Evolutionary conservation across 2,329 filamentous ascomycete species (phyloP).

Genomic region (Hypoxylon sp.): DNA sequence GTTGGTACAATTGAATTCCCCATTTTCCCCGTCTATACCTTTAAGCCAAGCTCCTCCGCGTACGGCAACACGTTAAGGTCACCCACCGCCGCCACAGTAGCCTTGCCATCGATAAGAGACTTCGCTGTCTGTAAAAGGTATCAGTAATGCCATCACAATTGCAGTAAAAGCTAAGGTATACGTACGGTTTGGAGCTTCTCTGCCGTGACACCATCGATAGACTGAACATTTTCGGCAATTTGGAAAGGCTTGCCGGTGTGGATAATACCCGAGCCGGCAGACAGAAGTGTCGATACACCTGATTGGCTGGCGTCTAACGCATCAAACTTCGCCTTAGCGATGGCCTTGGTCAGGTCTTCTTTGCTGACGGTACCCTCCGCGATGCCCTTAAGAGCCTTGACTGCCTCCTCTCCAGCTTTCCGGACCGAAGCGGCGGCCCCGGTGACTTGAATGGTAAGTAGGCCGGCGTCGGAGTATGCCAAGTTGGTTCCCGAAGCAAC

Average conservation of each 20-base stretch:
- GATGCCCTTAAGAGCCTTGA: conserved; percentile 85
- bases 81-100: conserved; percentile 88
- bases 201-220: conserved; percentile 82
- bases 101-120: conserved; percentile 87
- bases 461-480: conserved; percentile 93
- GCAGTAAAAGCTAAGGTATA: conserved; percentile 43
- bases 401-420: conserved; percentile 78
- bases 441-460: conserved; percentile 83
- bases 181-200: conserved; percentile 88
- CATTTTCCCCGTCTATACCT: conserved; percentile 74
- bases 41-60: conserved; percentile 92
- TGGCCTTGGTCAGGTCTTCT: conserved; percentile 91
- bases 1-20: conserved; percentile 57
- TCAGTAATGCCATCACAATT: conserved; percentile 40
- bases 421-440: conserved; percentile 80
- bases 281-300: conserved; percentile 79
- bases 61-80: conserved; percentile 92
- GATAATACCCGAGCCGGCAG: conserved; percentile 86
- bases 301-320: conserved; percentile 85
- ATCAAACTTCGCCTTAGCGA: conserved; percentile 93
- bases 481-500: conserved; percentile 79
- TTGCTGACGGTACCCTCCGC: conserved; percentile 79
- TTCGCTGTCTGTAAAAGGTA: conserved; percentile 78
- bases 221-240: conserved; percentile 81
- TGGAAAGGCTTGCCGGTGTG: conserved; percentile 86